Conservation (phyloP, 2,329 filamentous ascomycete species). For the Stachybotrys chartarum region DNA sequence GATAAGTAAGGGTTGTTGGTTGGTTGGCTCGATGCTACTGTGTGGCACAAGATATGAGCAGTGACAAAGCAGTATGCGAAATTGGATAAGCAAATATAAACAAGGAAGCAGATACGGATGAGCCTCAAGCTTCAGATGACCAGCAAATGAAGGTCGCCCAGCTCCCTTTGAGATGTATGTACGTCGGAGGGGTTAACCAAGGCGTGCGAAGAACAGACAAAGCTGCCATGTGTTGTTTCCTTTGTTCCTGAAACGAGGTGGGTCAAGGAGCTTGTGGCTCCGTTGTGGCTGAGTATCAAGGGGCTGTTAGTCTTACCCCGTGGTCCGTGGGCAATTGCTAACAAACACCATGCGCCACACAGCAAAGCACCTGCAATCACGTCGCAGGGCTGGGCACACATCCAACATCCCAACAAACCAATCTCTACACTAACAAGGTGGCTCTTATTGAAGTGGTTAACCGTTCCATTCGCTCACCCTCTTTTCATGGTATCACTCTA, state of each 20-base stretch:
- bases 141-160: constrained; percentile 22
- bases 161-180: constrained; percentile 10
- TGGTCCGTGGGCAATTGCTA: neutral
- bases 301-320: neutral
- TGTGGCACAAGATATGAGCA: neutral
- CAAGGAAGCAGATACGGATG: constrained; percentile 2
- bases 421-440: too few species aligned
- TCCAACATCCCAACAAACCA: too few species aligned
- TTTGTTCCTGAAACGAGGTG: neutral
- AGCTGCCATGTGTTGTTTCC: neutral
- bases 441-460: too few species aligned
- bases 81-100: constrained; percentile 1
- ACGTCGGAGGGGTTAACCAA: constrained; percentile 2
- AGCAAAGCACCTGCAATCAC: too few species aligned
- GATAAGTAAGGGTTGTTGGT: too few species aligned
- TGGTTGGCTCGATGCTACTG: too few species aligned
- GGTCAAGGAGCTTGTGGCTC: neutral
- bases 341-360: too few species aligned
- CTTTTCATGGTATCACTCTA: neutral
- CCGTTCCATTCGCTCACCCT: neutral
- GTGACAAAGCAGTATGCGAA: neutral
- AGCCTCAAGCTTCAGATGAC: constrained; percentile 18
- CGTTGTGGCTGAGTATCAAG: neutral
- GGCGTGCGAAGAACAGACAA: too few species aligned
- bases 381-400: too few species aligned